Base-by-base conservation (phyloP, 306 rosid genomes). In the Cicer arietinum region DNA sequence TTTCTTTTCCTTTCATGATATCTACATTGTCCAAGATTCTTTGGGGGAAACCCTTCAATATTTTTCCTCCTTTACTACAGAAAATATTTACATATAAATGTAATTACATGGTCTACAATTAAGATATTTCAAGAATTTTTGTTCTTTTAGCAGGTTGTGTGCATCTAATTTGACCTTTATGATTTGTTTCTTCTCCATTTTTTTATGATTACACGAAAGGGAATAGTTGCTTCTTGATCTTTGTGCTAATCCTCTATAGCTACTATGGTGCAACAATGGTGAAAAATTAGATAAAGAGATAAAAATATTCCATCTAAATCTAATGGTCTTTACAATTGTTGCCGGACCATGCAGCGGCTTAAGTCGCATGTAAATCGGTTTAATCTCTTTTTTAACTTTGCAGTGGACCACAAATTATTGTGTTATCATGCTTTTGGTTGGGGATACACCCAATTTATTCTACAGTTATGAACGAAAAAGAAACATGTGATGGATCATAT, bases 81-180 rank as follows among this genome's bases (percentile, higher is more conserved):
- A 42, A 40, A 44, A 76, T 12, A 14, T 43, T 72, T 45, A 67
- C 76, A 17, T 13, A 75, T 69, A 73, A 74, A 43, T 81, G 83
- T 84, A 81, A 78, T 51, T 81, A 74, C 68, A 60, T 67, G 40
- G 43, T 56, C 77, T 41, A 25, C 44, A 77, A 71, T 76, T 69
- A 37, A 52, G 73, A 76, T 57, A 20, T 66, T 76, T 66, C 64
- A 71, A 63, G 35, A 52, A 4, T 48, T 52, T 59, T 76, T 17
- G n/a, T 63, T 62, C 10, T 47, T 52, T n/a, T 16, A 13, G 20
- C 47, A 45, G 39, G 58, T 18, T 74, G 71, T 17, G 20, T 17
- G 9, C 5, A 7, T 65, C 20, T 35, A 7, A n/a, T 67, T 43
- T 66, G 67, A 43, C 9, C 53, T 62, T 42, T 44, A n/a, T 56